Base-by-base conservation (phyloP, 2,329 filamentous ascomycete species). In the Trichoderma polysporum region DNA sequence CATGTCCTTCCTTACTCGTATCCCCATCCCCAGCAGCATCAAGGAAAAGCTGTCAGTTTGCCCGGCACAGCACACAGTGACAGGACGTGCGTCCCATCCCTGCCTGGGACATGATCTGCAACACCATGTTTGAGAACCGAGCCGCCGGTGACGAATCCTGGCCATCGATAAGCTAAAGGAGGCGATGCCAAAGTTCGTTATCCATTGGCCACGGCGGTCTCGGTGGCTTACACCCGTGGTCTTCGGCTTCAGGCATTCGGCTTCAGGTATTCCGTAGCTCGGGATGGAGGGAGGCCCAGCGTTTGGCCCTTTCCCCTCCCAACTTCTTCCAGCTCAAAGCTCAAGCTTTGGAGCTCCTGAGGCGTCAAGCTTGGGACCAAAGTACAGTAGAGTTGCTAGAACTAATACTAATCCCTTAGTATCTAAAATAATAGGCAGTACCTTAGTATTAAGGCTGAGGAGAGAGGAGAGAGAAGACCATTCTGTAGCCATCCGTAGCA, bases 101-200 rank as follows among this genome's bases (percentile, higher is more conserved):
- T 47, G 50, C 19, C 27, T 45, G 39, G 27, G 50, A 3, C 17
- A 47, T 60, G 57, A 62, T 62, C 47, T 54, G 19, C 61, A 35
- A 8, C 39, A 47, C 49, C 61, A 56, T 37, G 19, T 19, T 47
- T 27, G 13, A 13, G 61, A 56, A 45, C 60, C 60, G 37, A 64
- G 61, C 50, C 61, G 50, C 29, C 57, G 57, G 57, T 60, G 57
- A 60, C 57, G 57, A 35, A 60, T 47, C 39, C 39, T 39, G 19
- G 37, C 37, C 35, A 45, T 31, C 37, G 27, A 41, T 35, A 27
- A 47, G 50, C 37, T 25, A 54, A 13, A 22, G 17, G 27, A 49
- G 12, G 35, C 13, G 59, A 53, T 22, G 47, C 47, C 22, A 22
- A n/a, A 19, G 6, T 9, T 45, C 39, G 1, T 25, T 7, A 13